Evolutionary conservation across 2,329 filamentous ascomycete genomes (phyloP), one percentile per base, ranked within the genome.

Genomic region (Cladosporium sp.): DNA sequence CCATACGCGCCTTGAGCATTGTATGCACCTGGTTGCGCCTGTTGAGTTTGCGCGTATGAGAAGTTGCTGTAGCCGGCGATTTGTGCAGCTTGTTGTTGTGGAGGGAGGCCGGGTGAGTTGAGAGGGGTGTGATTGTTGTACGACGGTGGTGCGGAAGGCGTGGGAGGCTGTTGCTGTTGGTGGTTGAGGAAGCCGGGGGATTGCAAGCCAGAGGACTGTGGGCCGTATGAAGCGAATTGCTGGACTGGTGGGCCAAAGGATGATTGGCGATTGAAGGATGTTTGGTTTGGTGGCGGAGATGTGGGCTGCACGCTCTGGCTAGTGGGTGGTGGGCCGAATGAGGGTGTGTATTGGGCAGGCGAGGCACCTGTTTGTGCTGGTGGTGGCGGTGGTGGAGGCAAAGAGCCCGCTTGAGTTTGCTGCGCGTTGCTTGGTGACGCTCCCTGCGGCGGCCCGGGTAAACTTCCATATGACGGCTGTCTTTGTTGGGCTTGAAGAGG

Each of bases 21-120:
- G 4, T 63, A 53, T 4, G 59, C 44, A 12, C 54, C 54, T 9
- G 56, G 59, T 3, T 55, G 22, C 4, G 58, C 60, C 57, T 64
- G 64, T 13, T 67, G 69, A 6, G 71, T 69, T 48, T 69, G 68
- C 0, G 64, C 65, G 56, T 82, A 81, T 37, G 69, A 70, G 65
- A 82, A 88, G 60, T 82, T 79, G 19, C 82, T 74, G 67, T 80
- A 87, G 1, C 83, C 84, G 3, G 59, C 60, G n/a, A 64, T 28
- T 7, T 62, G 62, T 3, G 60, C 58, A 28, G 61, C 60, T 34
- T 62, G 64, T 24, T 66, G 65, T 32, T 62, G 77, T 68, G 71
- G 71, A 35, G 71, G 66, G 37, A 73, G 69, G 10, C 70, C 71
- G 10, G 74, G 75, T 2, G 75, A 74, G 25, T 72, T 69, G 15